phyloP scores from a whole-genome alignment of 2,329 filamentous ascomycete species.

The Neoarthrinium moseri region DNA sequence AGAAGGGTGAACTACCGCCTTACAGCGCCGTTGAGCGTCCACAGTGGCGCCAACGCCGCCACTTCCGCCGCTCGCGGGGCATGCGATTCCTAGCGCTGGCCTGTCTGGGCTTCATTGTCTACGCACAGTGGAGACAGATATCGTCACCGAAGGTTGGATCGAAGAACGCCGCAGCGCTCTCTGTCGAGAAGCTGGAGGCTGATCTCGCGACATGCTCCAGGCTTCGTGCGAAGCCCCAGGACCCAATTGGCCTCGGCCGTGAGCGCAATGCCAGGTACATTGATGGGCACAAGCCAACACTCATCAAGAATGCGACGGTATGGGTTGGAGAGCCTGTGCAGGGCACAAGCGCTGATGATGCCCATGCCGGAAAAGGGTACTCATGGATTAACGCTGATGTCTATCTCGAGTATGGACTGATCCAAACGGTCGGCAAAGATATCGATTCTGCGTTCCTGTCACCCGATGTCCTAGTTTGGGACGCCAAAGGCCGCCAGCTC shows the following conservation, averaged over 20 bases:
- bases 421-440: conserved; percentile 46
- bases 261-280: conserved; percentile 61
- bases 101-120: conserved; percentile 50
- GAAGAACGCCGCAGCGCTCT: conserved; percentile 35
- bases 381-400: conserved; percentile 61
- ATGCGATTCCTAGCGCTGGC: conserved; percentile 42
- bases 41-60: conserved; percentile 24
- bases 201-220: conserved; percentile 56
- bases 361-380: conserved; percentile 57
- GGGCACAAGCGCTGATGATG: conserved; percentile 52
- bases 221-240: conserved; percentile 52
- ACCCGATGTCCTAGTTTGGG: conserved; percentile 47
- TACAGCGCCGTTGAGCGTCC: conserved; percentile 34
- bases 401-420: conserved; percentile 59
- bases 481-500: conserved; percentile 59
- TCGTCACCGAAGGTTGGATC: conserved; percentile 10
- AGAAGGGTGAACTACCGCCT: conserved; percentile 43
- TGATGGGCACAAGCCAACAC: conserved; percentile 55
- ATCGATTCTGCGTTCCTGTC: conserved; percentile 36
- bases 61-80: conserved; percentile 41
- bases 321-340: conserved; percentile 62
- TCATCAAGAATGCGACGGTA: conserved; percentile 66
- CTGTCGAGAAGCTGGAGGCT: conserved; percentile 48
- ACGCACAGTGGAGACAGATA: conserved; percentile 47
- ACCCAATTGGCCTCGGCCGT: conserved; percentile 55